Conservation (phyloP, 1,139 yeast species). For the Scheffersomyces quercinus region DNA sequence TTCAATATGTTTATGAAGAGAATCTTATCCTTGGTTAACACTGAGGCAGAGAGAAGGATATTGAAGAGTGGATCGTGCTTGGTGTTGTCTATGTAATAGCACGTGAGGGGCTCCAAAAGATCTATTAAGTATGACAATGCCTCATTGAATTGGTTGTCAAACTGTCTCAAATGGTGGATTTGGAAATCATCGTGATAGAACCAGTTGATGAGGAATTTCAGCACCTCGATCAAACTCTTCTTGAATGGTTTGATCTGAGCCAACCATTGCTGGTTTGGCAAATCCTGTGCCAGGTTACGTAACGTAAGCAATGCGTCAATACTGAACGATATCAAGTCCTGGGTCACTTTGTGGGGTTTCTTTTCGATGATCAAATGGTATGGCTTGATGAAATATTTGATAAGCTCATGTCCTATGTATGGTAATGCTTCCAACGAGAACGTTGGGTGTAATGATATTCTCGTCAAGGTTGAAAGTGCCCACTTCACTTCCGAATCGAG, state of each 20-base stretch:
- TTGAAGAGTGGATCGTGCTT: constrained; percentile 63
- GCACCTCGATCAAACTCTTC: constrained; percentile 46
- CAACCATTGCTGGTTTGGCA: constrained; percentile 77
- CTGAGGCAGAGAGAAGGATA: constrained; percentile 48
- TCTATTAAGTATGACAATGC: constrained; percentile 71
- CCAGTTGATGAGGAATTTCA: constrained; percentile 48
- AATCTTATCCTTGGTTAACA: constrained; percentile 54
- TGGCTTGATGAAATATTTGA: constrained; percentile 42
- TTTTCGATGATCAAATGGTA: constrained; percentile 27
- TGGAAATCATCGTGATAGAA: constrained; percentile 24
- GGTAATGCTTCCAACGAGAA: constrained; percentile 51
- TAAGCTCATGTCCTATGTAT: constrained; percentile 51
- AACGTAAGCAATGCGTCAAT: constrained; percentile 69
- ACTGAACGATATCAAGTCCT: constrained; percentile 42
- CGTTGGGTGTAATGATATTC: constrained; percentile 40
- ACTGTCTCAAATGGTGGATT: constrained; percentile 20
- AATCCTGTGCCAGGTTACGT: constrained; percentile 81
- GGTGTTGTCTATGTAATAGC: constrained; percentile 75
- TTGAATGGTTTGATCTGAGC: constrained; percentile 56
- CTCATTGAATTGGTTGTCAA: constrained; percentile 53
- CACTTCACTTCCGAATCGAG: constrained; percentile 62
- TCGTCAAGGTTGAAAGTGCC: constrained; percentile 63
- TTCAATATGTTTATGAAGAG: constrained; percentile 47
- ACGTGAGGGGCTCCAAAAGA: constrained; percentile 79
- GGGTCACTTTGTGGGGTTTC: constrained; percentile 21